Evolutionary conservation across 192 early-diverging fungal genomes (phyloP).

Genomic region (Podila verticillata): DNA sequence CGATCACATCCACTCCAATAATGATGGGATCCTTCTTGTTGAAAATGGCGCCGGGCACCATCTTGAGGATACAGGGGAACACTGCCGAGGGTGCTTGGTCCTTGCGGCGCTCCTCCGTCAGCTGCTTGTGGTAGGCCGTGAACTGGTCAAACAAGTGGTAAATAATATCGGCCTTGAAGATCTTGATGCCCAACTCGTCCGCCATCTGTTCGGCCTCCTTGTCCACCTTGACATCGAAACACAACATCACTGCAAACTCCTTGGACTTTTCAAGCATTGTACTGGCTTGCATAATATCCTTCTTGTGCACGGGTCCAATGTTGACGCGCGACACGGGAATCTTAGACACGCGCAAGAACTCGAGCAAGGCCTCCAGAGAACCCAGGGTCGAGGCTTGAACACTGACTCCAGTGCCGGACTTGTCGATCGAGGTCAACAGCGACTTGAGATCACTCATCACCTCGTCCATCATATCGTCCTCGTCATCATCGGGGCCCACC

Average conservation of each 20-base stretch:
- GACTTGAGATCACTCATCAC: constrained; percentile 91
- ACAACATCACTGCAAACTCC: constrained; percentile 86
- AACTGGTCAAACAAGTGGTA: constrained; percentile 98
- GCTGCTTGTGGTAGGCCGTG: constrained; percentile 77
- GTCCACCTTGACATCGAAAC: constrained; percentile 91
- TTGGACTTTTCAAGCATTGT: constrained; percentile 93
- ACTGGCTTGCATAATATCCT: constrained; percentile 91
- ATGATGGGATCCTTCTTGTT: constrained; percentile 96
- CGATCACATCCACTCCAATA: constrained; percentile 94
- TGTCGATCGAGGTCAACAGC: constrained; percentile 83
- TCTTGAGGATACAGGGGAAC: constrained; percentile 95
- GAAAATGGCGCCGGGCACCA: constrained; percentile 90
- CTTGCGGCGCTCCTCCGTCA: constrained; percentile 87
- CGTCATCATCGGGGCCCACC: constrained; percentile 94
- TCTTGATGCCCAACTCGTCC: constrained; percentile 87
- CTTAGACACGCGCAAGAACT: constrained; percentile 87
- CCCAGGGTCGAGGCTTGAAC: constrained; percentile 99
- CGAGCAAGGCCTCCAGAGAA: constrained; percentile 95
- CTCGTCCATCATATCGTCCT: constrained; percentile 93
- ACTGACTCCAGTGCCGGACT: constrained; percentile 90
- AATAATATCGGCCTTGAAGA: constrained; percentile 98
- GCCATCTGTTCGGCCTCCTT: constrained; percentile 93
- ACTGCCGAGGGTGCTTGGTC: constrained; percentile 90
- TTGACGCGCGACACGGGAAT: constrained; percentile 98
- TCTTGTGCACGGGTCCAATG: constrained; percentile 98